Base-by-base conservation (phyloP, 768 basidiomycete species). In the Mycena galericulata region DNA sequence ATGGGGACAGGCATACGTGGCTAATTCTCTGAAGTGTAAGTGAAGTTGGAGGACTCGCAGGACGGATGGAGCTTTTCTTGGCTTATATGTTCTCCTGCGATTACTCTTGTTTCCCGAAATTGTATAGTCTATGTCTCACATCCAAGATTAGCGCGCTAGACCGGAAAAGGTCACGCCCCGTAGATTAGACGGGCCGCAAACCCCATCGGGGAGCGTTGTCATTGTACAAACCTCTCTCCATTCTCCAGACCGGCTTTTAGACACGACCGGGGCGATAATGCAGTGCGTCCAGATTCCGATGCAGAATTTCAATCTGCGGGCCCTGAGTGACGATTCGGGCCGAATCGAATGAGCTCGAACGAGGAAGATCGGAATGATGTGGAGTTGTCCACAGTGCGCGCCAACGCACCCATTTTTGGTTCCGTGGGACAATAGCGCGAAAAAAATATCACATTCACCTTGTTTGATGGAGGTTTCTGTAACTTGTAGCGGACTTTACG, bases 1-100 rank as follows among this genome's bases (percentile, higher is more conserved):
- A 75, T 74, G 18, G 78, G 74, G 45, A 80, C 78, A 20, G 79
- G 78, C 78, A 80, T 79, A 11, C 4, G 34, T 14, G 38, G 32
- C 34, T 65, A 18, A n/a, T 22, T 17, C 32, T 61, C 51, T 46
- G 47, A n/a, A n/a, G n/a, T n/a, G n/a, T n/a, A n/a, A n/a, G 62
- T 46, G 34, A 20, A 40, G 32, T 56, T 7, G 56, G 24, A 50
- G n/a, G n/a, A n/a, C n/a, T n/a, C 4, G 12, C 20, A 40, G 15
- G 18, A 22, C 20, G 17, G 43, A n/a, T 2, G 17, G 43, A n/a
- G 14, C 22, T 29, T 11, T 11, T 24, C 11, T 29, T 17, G 41
- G 14, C 32, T 54, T 66, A 45, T 66, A 66, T 54, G 45, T 60
- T 41, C 45, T 43, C 4, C 41, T 18, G 17, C 40, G 38, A 45